phyloP scores from a whole-genome alignment of 1,139 yeast genomes.

The Yamadazyma conglobata region DNA sequence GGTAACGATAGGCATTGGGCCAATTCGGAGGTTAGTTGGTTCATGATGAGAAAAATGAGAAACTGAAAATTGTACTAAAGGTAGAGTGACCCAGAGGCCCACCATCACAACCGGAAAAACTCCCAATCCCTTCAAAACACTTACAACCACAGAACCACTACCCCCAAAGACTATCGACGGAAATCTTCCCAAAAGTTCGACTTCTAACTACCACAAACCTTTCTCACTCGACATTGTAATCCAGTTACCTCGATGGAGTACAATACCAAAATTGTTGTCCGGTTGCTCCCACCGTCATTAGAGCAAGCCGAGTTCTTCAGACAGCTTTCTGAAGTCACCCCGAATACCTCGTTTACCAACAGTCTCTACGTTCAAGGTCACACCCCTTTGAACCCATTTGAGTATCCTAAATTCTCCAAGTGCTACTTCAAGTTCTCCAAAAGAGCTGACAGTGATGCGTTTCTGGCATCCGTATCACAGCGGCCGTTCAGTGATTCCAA shows the following conservation, averaged over 20 bases:
- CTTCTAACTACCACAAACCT: no score
- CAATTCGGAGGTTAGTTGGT: constrained; percentile 10
- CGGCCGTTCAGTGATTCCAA: constrained; percentile 20
- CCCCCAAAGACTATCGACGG: no score
- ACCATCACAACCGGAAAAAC: no score
- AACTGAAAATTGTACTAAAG: no score
- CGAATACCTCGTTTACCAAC: background rate
- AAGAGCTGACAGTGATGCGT: constrained; percentile 13
- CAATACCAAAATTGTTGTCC: constrained; percentile 13
- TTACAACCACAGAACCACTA: no score
- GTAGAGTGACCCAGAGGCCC: no score
- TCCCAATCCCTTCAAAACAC: no score
- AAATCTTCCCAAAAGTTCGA: no score
- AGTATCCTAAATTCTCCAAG: constrained; percentile 24
- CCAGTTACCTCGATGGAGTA: no score
- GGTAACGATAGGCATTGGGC: constrained; percentile 5
- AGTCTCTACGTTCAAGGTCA: constrained; percentile 20
- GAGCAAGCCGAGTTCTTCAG: constrained; percentile 12
- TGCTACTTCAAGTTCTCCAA: constrained; percentile 23
- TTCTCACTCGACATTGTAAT: no score
- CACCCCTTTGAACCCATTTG: constrained; percentile 19
- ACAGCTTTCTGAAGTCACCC: constrained; percentile 9
- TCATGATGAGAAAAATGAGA: no score
- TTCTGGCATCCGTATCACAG: constrained; percentile 17
- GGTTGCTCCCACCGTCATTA: constrained; percentile 17